Evolutionary conservation across 148 eudicot species (phyloP).

Genomic region (Talinum fruticosum): DNA sequence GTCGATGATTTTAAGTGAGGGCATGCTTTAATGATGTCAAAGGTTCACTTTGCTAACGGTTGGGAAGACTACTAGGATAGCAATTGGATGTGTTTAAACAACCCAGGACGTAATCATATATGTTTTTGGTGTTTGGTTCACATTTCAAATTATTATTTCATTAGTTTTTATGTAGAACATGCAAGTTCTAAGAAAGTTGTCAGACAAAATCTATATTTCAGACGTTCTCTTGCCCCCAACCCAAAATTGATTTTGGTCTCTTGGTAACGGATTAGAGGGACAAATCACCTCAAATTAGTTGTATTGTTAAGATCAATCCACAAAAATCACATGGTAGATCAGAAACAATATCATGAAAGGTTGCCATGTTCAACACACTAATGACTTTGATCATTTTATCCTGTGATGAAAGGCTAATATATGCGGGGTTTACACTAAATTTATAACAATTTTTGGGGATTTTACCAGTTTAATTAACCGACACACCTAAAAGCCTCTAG

Average conservation of each 20-base stretch:
- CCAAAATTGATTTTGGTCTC: too few relatives aligned
- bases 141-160: neutral
- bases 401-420: too few relatives aligned
- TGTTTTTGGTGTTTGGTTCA: neutral
- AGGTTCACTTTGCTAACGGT: neutral
- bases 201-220: neutral
- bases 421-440: too few relatives aligned
- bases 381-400: too few relatives aligned
- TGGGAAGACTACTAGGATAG: neutral
- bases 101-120: neutral
- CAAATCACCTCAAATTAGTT: too few relatives aligned
- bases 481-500: too few relatives aligned
- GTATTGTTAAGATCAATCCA: too few relatives aligned
- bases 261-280: neutral
- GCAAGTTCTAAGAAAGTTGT: neutral
- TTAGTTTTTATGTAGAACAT: neutral
- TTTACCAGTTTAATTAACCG: too few relatives aligned
- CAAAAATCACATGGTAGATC: too few relatives aligned
- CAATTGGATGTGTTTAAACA: slow-evolving; percentile 6
- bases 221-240: neutral
- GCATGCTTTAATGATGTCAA: slow-evolving; percentile 18
- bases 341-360: too few relatives aligned
- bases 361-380: too few relatives aligned
- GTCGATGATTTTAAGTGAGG: slow-evolving; percentile 1
- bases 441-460: too few relatives aligned